These are phyloP conservation scores for Neurospora discreta DNA, from an alignment of 495 filamentous ascomycete genomes.

Conservation along the genomic window DNA sequence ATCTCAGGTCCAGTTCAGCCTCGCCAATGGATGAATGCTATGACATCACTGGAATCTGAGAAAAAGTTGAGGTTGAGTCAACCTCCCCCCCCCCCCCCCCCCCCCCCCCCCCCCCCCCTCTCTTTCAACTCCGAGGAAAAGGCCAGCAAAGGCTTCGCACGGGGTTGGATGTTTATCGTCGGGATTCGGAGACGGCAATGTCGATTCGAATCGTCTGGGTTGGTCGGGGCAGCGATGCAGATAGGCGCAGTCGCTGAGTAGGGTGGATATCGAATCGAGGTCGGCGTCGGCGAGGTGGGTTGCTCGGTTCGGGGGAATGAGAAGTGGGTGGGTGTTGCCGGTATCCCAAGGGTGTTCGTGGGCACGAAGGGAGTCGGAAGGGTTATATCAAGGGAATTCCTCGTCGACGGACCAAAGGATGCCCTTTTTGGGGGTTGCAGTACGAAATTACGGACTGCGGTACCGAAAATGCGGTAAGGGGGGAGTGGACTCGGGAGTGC, in stretches of 20 bases:
- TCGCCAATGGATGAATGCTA: conserved; percentile 11
- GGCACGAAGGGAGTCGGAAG: conserved; percentile 23
- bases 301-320: conserved; percentile 3
- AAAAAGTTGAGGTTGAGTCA: too few species aligned
- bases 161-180: conserved; percentile 3
- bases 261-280: not conserved
- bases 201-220: not conserved
- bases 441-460: not conserved
- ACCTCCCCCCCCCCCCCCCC: too few species aligned
- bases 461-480: not conserved
- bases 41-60: conserved; percentile 13
- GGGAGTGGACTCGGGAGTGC: not conserved
- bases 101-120: too few species aligned
- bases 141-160: conserved; percentile 20
- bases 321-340: conserved; percentile 3
- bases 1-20: conserved; percentile 18
- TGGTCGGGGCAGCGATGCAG: not conserved
- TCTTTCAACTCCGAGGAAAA: conserved; percentile 18
- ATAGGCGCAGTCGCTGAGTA: not conserved
- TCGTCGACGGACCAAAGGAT: conserved; percentile 30
- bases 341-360: conserved; percentile 2
- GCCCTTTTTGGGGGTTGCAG: conserved; percentile 3
- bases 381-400: conserved; percentile 12
- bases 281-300: conserved; percentile 7
- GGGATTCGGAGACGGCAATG: not conserved